These are phyloP conservation scores for Coleophoma eucalyptorum DNA, from an alignment of 2,329 filamentous ascomycete genomes.

Conservation along the genomic window DNA sequence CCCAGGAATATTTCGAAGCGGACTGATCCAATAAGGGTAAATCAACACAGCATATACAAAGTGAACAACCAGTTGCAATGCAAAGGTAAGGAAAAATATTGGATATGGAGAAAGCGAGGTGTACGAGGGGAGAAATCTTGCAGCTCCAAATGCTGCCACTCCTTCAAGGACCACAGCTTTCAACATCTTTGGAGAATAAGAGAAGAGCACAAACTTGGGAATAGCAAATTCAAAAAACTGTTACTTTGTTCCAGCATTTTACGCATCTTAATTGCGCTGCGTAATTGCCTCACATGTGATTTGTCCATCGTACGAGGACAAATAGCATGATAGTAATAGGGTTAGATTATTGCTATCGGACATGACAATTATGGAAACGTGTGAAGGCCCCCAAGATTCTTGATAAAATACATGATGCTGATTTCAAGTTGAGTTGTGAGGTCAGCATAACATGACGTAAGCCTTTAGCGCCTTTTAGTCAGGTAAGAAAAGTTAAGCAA, in stretches of 20 bases:
- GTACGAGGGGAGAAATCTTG: not conserved
- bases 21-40: constrained; percentile 3
- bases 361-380: no score
- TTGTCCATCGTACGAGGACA: not conserved
- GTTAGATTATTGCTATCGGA: no score
- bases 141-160: not conserved
- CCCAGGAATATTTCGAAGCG: constrained; percentile 2
- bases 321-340: not conserved
- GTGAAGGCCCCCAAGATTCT: no score
- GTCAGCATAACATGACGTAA: no score
- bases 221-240: no score
- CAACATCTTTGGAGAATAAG: not conserved
- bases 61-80: not conserved
- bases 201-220: not conserved
- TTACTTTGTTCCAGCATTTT: no score
- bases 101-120: not conserved
- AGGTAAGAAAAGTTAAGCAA: no score
- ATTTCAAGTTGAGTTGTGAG: no score
- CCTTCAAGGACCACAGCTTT: not conserved
- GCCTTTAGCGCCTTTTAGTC: no score
- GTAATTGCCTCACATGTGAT: not conserved
- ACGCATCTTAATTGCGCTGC: no score
- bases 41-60: constrained; percentile 1
- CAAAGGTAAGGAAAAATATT: not conserved
- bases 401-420: no score